Evolutionary conservation across 192 early-diverging fungal species (phyloP).

Genomic region (Funneliformis mosseae): DNA sequence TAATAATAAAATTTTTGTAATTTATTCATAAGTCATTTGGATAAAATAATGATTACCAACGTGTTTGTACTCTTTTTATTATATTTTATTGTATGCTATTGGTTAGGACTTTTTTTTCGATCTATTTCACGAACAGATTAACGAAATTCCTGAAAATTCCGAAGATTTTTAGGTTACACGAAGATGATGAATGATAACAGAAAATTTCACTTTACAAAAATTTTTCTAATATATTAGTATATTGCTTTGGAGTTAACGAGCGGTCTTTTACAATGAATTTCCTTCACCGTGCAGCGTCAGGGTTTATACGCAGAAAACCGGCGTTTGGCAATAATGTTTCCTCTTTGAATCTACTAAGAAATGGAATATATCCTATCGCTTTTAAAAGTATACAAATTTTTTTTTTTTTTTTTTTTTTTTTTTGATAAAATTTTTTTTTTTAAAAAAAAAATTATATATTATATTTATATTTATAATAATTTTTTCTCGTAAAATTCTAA

Average conservation of each 20-base stretch:
- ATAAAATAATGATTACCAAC: too few relatives aligned
- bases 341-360: not conserved
- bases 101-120: too few relatives aligned
- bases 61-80: too few relatives aligned
- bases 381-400: slow-evolving; percentile 1
- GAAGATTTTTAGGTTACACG: too few relatives aligned
- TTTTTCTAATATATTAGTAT: not conserved
- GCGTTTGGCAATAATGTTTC: not conserved
- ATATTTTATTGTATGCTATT: too few relatives aligned
- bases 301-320: not conserved
- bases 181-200: not conserved
- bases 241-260: not conserved
- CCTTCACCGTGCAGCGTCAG: not conserved
- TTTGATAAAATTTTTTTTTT: not conserved
- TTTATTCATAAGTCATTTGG: too few relatives aligned
- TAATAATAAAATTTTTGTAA: too few relatives aligned
- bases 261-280: slow-evolving; percentile 32
- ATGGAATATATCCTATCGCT: not conserved
- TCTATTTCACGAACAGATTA: too few relatives aligned
- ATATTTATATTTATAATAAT: not conserved
- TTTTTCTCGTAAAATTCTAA: not conserved
- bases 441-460: not conserved
- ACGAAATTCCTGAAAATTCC: too few relatives aligned
- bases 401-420: not conserved
- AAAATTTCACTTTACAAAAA: not conserved